These are phyloP conservation scores for Dactylellina cionopaga DNA, from an alignment of 2,329 filamentous ascomycete genomes.

Conservation along the genomic window DNA sequence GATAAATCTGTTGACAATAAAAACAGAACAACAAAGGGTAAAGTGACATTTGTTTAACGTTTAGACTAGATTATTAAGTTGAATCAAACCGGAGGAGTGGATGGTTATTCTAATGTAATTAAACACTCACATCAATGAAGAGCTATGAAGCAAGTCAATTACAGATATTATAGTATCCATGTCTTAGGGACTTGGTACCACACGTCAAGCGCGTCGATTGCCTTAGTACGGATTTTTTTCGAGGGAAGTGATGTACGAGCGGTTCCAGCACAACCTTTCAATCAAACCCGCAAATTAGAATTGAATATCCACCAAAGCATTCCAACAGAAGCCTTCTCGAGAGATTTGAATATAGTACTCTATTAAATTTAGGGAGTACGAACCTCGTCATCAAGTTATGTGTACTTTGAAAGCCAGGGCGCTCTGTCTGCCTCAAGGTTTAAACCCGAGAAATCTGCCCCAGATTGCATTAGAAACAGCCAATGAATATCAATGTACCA, in stretches of 20 bases:
- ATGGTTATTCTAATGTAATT: constrained; percentile 3
- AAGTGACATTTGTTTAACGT: too few species aligned
- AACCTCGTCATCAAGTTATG: background rate
- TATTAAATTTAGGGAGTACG: too few species aligned
- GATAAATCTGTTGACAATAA: too few species aligned
- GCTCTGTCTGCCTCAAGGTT: background rate
- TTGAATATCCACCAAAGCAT: too few species aligned
- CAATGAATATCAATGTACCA: too few species aligned
- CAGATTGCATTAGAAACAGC: too few species aligned
- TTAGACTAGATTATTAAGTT: too few species aligned
- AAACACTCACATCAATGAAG: too few species aligned
- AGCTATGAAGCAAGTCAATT: constrained; percentile 11
- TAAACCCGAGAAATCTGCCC: too few species aligned
- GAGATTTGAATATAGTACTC: too few species aligned
- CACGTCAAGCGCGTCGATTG: constrained; percentile 18
- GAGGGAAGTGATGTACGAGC: constrained; percentile 1
- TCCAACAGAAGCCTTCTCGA: too few species aligned
- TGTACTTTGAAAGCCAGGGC: background rate
- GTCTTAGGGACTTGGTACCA: constrained; percentile 8
- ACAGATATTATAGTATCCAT: background rate
- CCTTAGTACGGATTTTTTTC: constrained; percentile 3
- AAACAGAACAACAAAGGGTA: too few species aligned
- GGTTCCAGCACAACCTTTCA: background rate
- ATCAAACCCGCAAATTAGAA: background rate
- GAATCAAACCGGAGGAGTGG: background rate